Evolutionary conservation across 345 rosid species (phyloP).

Genomic region (Gossypium herbaceum): DNA sequence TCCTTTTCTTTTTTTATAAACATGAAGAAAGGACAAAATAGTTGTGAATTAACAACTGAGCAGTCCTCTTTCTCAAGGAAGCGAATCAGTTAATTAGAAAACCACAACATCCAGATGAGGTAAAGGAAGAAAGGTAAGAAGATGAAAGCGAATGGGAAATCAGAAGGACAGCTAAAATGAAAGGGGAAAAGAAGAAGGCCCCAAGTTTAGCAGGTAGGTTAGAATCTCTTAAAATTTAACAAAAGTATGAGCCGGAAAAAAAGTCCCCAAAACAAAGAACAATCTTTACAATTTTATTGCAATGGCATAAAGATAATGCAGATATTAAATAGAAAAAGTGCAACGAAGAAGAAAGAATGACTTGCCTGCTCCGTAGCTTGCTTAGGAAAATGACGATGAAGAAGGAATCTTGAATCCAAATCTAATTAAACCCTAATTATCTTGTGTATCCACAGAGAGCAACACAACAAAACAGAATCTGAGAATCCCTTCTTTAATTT

Average conservation of each 20-base stretch:
- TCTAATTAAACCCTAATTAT: not conserved
- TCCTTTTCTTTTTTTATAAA: not conserved
- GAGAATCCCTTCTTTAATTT: no score
- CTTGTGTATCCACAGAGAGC: not conserved
- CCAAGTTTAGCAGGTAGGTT: not conserved
- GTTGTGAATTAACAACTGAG: not conserved
- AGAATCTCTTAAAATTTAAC: not conserved
- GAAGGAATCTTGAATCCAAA: conserved; percentile 2
- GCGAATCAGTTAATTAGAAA: not conserved
- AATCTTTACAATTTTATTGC: not conserved
- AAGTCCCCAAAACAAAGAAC: not conserved
- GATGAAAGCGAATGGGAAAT: not conserved
- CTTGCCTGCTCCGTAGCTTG: conserved; percentile 5
- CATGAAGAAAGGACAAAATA: not conserved
- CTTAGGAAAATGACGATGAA: not conserved
- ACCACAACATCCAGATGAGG: no score
- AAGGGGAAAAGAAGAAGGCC: not conserved
- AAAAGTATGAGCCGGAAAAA: not conserved
- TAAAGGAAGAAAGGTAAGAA: not conserved
- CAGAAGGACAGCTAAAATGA: not conserved
- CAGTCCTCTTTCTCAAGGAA: not conserved
- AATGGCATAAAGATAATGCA: not conserved
- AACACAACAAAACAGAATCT: no score
- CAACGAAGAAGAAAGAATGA: not conserved
- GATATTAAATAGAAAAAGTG: not conserved